These are phyloP conservation scores for Moesziomyces globuligerus DNA, from an alignment of 1,284 basidiomycete genomes.

Conservation along the genomic window DNA sequence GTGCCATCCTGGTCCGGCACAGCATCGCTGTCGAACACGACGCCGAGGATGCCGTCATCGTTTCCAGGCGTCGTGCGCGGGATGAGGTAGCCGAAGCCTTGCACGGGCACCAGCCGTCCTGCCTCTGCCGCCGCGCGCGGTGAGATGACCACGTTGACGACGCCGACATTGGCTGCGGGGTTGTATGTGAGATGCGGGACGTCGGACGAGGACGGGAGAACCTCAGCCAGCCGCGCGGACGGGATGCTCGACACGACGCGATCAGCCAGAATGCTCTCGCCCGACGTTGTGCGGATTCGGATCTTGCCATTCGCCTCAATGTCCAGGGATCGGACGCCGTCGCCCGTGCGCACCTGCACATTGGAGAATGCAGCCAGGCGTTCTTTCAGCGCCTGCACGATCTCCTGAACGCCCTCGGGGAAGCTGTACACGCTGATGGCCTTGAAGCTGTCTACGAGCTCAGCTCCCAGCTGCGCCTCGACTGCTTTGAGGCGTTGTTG, in stretches of 20 bases:
- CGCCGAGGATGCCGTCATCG: slow-evolving; percentile 68
- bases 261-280: slow-evolving; percentile 30
- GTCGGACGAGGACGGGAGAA: slow-evolving; percentile 64
- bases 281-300: slow-evolving; percentile 7
- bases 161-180: slow-evolving; percentile 64
- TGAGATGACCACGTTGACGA: slow-evolving; percentile 60
- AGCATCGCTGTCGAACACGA: slow-evolving; percentile 74
- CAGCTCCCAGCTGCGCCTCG: slow-evolving; percentile 69
- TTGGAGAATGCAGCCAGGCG: slow-evolving; percentile 72
- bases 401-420: slow-evolving; percentile 77
- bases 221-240: slow-evolving; percentile 31
- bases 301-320: slow-evolving; percentile 72
- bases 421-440: slow-evolving; percentile 82
- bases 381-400: slow-evolving; percentile 74
- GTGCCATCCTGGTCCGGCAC: slow-evolving; percentile 61
- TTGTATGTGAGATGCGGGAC: slow-evolving; percentile 62
- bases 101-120: slow-evolving; percentile 77
- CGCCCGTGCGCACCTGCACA: slow-evolving; percentile 73
- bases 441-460: slow-evolving; percentile 71
- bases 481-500: slow-evolving; percentile 43
- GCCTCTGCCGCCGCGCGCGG: slow-evolving; percentile 75
- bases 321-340: slow-evolving; percentile 67
- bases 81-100: slow-evolving; percentile 93
- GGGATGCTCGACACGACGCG: slow-evolving; percentile 68
- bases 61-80: slow-evolving; percentile 77